phyloP scores from a whole-genome alignment of 1,284 basidiomycete genomes.

The Mycosarcoma maydis region DNA sequence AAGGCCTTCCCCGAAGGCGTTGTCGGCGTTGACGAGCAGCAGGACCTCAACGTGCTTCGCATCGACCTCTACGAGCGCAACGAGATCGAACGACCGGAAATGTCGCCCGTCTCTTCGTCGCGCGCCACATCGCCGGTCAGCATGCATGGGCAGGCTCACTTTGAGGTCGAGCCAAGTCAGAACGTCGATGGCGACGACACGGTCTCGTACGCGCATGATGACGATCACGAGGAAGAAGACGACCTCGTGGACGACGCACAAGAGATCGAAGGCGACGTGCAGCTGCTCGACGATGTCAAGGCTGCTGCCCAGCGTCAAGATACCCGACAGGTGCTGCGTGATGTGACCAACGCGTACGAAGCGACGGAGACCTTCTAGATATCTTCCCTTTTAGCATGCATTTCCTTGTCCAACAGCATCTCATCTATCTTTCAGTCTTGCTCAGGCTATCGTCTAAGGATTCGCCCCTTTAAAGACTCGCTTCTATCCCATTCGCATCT shows the following conservation, averaged over 20 bases:
- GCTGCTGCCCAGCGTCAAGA: slow-evolving; percentile 4
- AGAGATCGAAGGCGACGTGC: slow-evolving; percentile 6
- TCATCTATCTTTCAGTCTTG: no score
- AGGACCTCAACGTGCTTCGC: slow-evolving; percentile 52
- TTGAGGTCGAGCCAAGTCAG: slow-evolving; percentile 28
- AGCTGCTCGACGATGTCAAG: slow-evolving; percentile 15
- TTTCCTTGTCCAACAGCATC: not conserved
- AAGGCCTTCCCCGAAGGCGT: slow-evolving; percentile 58
- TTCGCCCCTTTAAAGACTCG: not conserved
- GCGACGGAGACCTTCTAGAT: slow-evolving; percentile 30
- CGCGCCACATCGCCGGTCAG: slow-evolving; percentile 28
- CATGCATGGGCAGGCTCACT: slow-evolving; percentile 14
- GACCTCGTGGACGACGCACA: not conserved
- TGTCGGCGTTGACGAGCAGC: slow-evolving; percentile 42
- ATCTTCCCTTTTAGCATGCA: no score
- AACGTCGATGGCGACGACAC: slow-evolving; percentile 22
- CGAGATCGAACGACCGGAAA: slow-evolving; percentile 46
- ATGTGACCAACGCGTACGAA: slow-evolving; percentile 45
- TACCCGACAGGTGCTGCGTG: slow-evolving; percentile 33
- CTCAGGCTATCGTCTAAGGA: no score
- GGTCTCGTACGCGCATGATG: slow-evolving; percentile 18
- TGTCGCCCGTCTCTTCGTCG: slow-evolving; percentile 31
- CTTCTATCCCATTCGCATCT: not conserved
- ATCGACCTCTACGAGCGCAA: slow-evolving; percentile 54
- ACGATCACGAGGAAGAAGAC: slow-evolving; percentile 11